Percentiles rank a stretch among this genome's conserved stretches.
These are phyloP conservation scores for Hypoxylon sp. DNA, from an alignment of 2,329 filamentous ascomycete genomes.

Conservation along the genomic window DNA sequence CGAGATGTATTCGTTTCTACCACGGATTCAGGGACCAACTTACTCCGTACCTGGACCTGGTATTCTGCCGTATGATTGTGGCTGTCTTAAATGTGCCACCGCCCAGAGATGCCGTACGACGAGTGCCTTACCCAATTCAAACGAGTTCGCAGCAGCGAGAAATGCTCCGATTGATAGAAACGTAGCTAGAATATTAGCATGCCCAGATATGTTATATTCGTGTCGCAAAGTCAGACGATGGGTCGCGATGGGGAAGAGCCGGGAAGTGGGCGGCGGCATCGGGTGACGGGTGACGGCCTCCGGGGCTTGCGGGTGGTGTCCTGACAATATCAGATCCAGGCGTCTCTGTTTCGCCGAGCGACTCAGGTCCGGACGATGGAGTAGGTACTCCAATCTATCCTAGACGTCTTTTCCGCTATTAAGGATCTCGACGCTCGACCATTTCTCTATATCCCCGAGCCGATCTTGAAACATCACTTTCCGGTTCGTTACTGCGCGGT, in stretches of 20 bases:
- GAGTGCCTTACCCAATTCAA: background rate
- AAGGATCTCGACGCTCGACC: constrained; percentile 9
- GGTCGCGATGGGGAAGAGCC: background rate
- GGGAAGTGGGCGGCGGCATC: background rate
- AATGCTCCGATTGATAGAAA: background rate
- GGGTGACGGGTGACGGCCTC: constrained; percentile 12
- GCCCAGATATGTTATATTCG: background rate
- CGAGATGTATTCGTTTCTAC: background rate
- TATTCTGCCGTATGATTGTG: background rate
- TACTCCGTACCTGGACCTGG: too few relatives aligned
- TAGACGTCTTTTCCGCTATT: constrained; percentile 23
- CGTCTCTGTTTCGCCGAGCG: constrained; percentile 10
- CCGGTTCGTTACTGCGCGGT: background rate
- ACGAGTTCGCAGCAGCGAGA: background rate
- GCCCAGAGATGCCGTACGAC: background rate
- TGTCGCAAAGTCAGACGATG: background rate
- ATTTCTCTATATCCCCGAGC: constrained; percentile 3
- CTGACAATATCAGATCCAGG: constrained; percentile 15
- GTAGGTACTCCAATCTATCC: constrained; percentile 16
- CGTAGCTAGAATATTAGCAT: background rate
- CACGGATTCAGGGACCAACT: background rate
- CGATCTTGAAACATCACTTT: constrained; percentile 6
- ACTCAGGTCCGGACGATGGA: constrained; percentile 16
- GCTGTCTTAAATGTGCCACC: background rate
- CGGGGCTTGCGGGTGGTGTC: background rate